Evolutionary conservation across 768 basidiomycete species (phyloP).

Genomic region (Suillus hirtellus): DNA sequence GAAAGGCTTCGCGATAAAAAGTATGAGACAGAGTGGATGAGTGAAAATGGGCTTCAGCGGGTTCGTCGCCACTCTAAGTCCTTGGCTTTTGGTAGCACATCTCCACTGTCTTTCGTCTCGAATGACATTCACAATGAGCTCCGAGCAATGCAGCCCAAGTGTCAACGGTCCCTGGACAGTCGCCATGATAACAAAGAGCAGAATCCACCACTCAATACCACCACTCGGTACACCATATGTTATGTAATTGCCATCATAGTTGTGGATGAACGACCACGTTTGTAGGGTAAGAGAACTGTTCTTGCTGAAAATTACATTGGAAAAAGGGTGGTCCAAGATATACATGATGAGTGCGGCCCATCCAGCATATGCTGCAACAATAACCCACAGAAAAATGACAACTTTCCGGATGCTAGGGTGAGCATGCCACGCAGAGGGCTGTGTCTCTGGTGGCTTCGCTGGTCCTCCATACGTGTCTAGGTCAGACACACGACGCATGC

Average conservation of each 20-base stretch:
- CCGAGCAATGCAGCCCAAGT: constrained; percentile 28
- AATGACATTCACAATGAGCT: constrained; percentile 30
- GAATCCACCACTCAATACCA: constrained; percentile 17
- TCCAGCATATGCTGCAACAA: constrained; percentile 20
- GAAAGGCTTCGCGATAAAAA: constrained; percentile 26
- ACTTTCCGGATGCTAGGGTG: constrained; percentile 10
- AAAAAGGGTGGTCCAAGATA: background rate
- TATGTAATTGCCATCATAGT: constrained; percentile 2
- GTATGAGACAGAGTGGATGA: constrained; percentile 15
- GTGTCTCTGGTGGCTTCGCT: background rate
- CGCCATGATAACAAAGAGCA: constrained; percentile 29
- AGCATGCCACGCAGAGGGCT: background rate
- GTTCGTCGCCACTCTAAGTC: constrained; percentile 18
- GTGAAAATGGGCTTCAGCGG: constrained; percentile 26
- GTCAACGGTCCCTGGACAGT: constrained; percentile 31
- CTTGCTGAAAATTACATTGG: no score
- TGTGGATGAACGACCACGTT: constrained; percentile 28
- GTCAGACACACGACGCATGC: background rate
- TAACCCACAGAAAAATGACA: constrained; percentile 22
- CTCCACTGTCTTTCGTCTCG: constrained; percentile 32
- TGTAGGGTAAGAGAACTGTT: no score
- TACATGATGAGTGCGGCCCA: constrained; percentile 23
- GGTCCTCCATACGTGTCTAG: background rate
- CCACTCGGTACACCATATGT: constrained; percentile 6
- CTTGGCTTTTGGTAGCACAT: constrained; percentile 20